Evolutionary conservation across 768 basidiomycete species (phyloP).

Genomic region (Hemileccinum impolitum): DNA sequence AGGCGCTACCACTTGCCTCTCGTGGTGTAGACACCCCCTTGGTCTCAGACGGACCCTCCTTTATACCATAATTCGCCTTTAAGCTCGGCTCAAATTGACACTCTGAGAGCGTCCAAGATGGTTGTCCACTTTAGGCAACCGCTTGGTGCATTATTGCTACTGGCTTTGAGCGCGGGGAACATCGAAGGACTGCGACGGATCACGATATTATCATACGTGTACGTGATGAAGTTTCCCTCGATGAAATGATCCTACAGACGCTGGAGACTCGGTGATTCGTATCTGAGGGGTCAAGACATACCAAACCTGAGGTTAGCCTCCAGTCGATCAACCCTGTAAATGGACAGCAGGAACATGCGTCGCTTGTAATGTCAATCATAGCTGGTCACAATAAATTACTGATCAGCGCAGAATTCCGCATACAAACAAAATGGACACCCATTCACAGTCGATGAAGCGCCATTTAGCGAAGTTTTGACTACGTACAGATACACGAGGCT

Average conservation of each 20-base stretch:
- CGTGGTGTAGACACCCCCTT: not conserved
- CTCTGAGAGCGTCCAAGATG: constrained; percentile 1
- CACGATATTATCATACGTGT: constrained; percentile 9
- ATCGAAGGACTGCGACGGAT: constrained; percentile 14
- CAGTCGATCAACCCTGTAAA: too few relatives aligned
- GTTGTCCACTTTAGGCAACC: constrained; percentile 12
- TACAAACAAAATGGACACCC: too few relatives aligned
- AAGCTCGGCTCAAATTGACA: not conserved
- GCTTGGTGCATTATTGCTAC: constrained; percentile 14
- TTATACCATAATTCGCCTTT: not conserved
- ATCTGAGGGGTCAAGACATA: not conserved
- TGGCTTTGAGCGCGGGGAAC: constrained; percentile 1
- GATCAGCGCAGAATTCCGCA: too few relatives aligned
- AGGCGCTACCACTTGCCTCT: not conserved
- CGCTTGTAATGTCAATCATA: too few relatives aligned
- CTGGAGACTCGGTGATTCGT: constrained; percentile 3
- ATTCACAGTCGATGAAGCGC: too few relatives aligned
- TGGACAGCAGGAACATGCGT: too few relatives aligned
- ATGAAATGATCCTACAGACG: constrained; percentile 5
- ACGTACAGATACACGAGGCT: too few relatives aligned
- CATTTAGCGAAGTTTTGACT: too few relatives aligned
- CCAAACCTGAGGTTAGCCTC: too few relatives aligned
- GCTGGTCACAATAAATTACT: too few relatives aligned
- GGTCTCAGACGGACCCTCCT: too few relatives aligned
- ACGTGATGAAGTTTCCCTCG: constrained; percentile 1